Conservation (phyloP, 768 basidiomycete species). For the Sarcodon aspratus region DNA sequence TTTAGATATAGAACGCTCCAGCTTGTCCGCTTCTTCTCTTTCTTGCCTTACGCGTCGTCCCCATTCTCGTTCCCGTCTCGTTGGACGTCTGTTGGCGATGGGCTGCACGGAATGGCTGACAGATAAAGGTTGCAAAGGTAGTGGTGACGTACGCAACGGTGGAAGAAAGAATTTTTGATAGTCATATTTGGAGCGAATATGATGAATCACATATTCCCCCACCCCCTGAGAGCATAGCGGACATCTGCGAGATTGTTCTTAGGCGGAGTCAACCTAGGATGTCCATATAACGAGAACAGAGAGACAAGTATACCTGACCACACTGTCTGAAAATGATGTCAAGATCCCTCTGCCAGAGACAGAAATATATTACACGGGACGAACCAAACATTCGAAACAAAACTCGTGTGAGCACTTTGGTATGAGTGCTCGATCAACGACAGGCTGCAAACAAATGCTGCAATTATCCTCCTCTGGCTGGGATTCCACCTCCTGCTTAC, state of each 20-base stretch:
- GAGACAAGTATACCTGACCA: not conserved
- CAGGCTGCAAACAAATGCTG: conserved; percentile 74
- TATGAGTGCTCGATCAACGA: conserved; percentile 71
- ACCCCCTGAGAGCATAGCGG: conserved; percentile 63
- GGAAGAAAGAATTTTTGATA: conserved; percentile 72
- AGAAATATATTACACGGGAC: not conserved
- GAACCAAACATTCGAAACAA: conserved; percentile 80
- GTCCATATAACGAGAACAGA: not conserved
- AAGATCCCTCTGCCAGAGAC: not conserved
- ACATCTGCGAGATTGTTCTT: conserved; percentile 71
- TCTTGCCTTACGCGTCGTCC: conserved; percentile 39
- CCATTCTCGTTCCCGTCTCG: conserved; percentile 38
- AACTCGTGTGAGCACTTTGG: conserved; percentile 87
- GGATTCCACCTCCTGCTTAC: not conserved
- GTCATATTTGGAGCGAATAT: conserved; percentile 66
- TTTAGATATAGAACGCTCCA: conserved; percentile 63
- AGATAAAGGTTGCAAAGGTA: conserved; percentile 17
- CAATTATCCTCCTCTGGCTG: conserved; percentile 39
- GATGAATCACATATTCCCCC: conserved; percentile 70
- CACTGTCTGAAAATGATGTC: not conserved
- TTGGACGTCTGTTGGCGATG: conserved; percentile 17
- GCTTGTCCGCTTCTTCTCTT: conserved; percentile 50
- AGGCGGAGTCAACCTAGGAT: not conserved
- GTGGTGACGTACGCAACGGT: conserved; percentile 46
- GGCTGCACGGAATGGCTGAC: conserved; percentile 19